Percentiles rank a stretch among this genome's conserved stretches.
Conservation (phyloP, 129 eudicot genomes). For the Silybum marianum region DNA sequence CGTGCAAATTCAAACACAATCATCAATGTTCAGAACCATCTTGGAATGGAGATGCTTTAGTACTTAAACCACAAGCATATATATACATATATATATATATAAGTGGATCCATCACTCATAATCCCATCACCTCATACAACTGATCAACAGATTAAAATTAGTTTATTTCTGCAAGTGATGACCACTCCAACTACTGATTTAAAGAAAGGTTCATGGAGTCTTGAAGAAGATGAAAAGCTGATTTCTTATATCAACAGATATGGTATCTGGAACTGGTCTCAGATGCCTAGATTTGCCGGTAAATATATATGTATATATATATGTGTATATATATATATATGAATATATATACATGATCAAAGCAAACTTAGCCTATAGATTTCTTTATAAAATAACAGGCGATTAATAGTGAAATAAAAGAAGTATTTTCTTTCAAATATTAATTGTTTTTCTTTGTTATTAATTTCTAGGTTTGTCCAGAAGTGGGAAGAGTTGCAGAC, state of each 20-base stretch:
- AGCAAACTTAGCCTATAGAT: neutral
- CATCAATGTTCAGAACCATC: neutral
- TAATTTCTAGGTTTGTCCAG: conserved; percentile 40
- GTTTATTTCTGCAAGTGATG: conserved; percentile 7
- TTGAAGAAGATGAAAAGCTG: conserved; percentile 42
- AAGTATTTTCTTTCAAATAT: neutral
- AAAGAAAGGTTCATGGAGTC: conserved; percentile 50
- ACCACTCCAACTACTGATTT: conserved; percentile 15
- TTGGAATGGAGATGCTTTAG: neutral
- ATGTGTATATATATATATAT: neutral
- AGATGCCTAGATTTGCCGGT: conserved; percentile 48
- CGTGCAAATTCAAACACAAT: neutral
- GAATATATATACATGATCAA: neutral
- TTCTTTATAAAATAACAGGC: neutral
- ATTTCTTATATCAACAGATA: conserved; percentile 31
- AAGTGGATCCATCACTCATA: neutral
- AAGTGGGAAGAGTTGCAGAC: conserved; percentile 57
- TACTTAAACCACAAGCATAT: neutral
- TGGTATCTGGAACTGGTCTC: conserved; percentile 48
- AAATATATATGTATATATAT: neutral
- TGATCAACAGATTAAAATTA: neutral
- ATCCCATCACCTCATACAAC: neutral
- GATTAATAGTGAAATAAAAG: neutral
- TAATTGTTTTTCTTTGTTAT: neutral
- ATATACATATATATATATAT: too few species aligned